Evolutionary conservation across 2,329 filamentous ascomycete genomes (phyloP), one percentile per base, ranked within the genome.

Genomic region (Ophiocordyceps camponoti-leonardi): DNA sequence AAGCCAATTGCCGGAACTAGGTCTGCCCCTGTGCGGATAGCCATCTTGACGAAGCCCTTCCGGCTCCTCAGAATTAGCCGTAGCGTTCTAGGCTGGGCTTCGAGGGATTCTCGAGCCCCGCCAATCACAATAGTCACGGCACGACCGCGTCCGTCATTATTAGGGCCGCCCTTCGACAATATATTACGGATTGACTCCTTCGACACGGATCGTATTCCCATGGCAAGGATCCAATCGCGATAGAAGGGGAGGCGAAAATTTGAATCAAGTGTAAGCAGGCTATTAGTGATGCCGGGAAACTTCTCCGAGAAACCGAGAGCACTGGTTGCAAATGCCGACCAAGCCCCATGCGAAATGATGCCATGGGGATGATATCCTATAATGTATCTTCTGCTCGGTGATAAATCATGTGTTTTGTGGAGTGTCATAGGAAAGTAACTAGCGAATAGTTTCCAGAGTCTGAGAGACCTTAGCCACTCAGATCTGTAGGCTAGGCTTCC

Each of bases 331-430:
- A 96, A 96, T 6, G 88, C 84, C 6, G 80, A 85, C 66, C 90
- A 95, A 0, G 88, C 90, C n/a, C 90, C 92, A 55, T 95, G 86
- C 6, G 84, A 92, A 56, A 98, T 95, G 61, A 98, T 96, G 22
- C 92, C 90, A 58, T 98, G 92, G 0, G 92, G 92, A 56, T 96
- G 92, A 61, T 96, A 96, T 41, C 90, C 90, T 55, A 98, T 87
- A 50, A 98, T 87, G 66, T 96, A 98, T 63, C 94, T 94, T 50
- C 87, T 73, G 1, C 82, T 86, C 0, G 86, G 75, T 20, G 83
- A 75, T 7, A 98, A 75, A 47, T 81, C 73, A 52, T 83, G 75
- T 4, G 86, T 92, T 52, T 92, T 86, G 66, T 96, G 87, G 37
- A 98, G 72, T 47, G 75, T 76, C 43, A 87, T 86, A 4, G 92